These are phyloP conservation scores for Blastosporella zonata DNA, from an alignment of 1,284 basidiomycete species.

Conservation along the genomic window DNA sequence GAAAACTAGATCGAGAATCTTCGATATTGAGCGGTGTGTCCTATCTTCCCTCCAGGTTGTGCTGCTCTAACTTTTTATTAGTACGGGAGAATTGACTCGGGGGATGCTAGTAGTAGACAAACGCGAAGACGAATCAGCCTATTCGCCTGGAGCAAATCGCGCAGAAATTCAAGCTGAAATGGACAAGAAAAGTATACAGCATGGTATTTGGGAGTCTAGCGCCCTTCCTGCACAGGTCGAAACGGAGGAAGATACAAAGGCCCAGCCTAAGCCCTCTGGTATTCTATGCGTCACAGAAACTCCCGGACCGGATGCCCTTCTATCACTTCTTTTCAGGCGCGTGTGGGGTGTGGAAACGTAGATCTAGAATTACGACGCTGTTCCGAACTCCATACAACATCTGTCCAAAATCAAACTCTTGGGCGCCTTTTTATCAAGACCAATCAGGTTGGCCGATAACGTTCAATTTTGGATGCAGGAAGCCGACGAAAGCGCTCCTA, in stretches of 20 bases:
- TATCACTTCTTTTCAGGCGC: constrained; percentile 47
- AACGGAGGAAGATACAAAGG: constrained; percentile 33
- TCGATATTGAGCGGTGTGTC: constrained; percentile 67
- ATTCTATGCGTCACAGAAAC: constrained; percentile 55
- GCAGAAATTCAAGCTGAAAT: constrained; percentile 56
- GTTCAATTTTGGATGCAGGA: background rate
- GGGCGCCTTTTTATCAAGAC: background rate
- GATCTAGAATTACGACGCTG: constrained; percentile 6
- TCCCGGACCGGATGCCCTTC: constrained; percentile 50
- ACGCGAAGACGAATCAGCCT: constrained; percentile 55
- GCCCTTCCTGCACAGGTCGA: constrained; percentile 53
- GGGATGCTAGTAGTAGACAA: constrained; percentile 77
- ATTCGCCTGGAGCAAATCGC: constrained; percentile 61
- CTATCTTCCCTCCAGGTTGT: background rate
- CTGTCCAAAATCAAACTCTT: background rate
- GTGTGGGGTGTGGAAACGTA: constrained; percentile 50
- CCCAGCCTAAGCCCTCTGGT: constrained; percentile 26
- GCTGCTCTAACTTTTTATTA: constrained; percentile 20
- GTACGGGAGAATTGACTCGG: constrained; percentile 55
- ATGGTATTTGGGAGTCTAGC: constrained; percentile 45
- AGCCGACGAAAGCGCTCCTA: background rate
- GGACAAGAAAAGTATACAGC: constrained; percentile 33
- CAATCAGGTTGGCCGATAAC: constrained; percentile 11
- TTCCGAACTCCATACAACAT: background rate
- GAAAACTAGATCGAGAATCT: constrained; percentile 48